Evolutionary conservation across 176 grass and related monocot genomes (phyloP).

Genomic region (Tuctoria greenei): DNA sequence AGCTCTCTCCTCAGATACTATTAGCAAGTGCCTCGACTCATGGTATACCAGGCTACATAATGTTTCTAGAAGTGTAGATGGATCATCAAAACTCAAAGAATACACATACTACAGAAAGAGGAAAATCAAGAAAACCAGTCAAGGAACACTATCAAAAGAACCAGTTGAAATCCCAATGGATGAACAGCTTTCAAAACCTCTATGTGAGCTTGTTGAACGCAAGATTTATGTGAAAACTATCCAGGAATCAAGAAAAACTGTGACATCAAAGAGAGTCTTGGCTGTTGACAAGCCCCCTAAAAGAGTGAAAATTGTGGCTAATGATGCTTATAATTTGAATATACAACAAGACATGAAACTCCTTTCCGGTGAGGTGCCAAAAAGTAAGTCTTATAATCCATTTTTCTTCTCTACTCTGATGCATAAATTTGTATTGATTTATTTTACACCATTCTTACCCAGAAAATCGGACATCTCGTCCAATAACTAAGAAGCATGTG

Average conservation of each 20-base stretch:
- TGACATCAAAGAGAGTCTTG: constrained; percentile 29
- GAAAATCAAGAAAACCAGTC: constrained; percentile 55
- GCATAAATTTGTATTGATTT: constrained; percentile 28
- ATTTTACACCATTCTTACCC: constrained; percentile 22
- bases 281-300: constrained; percentile 38
- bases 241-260: constrained; percentile 33
- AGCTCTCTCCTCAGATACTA: constrained; percentile 48
- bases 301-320: constrained; percentile 25
- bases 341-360: constrained; percentile 42
- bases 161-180: constrained; percentile 32
- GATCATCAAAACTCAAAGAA: constrained; percentile 41
- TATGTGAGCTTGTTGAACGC: constrained; percentile 47
- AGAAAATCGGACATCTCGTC: constrained; percentile 58
- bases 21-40: constrained; percentile 56
- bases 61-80: constrained; percentile 33
- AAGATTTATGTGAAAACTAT: constrained; percentile 45
- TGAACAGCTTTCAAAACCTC: constrained; percentile 53
- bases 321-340: constrained; percentile 26
- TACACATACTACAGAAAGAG: constrained; percentile 78
- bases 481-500: constrained; percentile 47
- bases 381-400: constrained; percentile 52
- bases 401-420: constrained; percentile 1
- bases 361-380: constrained; percentile 48
- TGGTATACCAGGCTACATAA: constrained; percentile 40
- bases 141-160: constrained; percentile 31